Evolutionary conservation across 2,329 filamentous ascomycete species (phyloP).

Genomic region (Mycosphaerella sp.): DNA sequence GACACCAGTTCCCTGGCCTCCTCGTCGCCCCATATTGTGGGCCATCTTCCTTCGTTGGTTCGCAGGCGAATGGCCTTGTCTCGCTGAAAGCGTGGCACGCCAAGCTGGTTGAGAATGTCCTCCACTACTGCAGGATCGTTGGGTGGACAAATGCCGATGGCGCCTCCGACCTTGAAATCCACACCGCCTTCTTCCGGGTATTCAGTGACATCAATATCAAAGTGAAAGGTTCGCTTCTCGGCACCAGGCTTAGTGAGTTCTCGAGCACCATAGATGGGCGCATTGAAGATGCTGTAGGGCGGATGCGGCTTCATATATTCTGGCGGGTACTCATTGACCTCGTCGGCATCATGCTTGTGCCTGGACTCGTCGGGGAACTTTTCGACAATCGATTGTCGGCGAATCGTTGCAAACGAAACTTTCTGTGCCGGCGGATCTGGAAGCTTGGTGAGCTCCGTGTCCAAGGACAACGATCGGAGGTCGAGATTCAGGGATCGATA

Average conservation of each 20-base stretch:
- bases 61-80: slow-evolving; percentile 75
- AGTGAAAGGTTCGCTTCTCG: slow-evolving; percentile 96
- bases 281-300: slow-evolving; percentile 84
- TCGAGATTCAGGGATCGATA: slow-evolving; percentile 73
- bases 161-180: slow-evolving; percentile 94
- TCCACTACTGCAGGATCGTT: slow-evolving; percentile 74
- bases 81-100: slow-evolving; percentile 73
- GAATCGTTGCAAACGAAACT: slow-evolving; percentile 45
- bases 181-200: slow-evolving; percentile 78
- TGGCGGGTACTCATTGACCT: slow-evolving; percentile 61
- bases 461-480: slow-evolving; percentile 64
- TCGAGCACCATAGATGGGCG: slow-evolving; percentile 75
- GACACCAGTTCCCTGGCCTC: slow-evolving; percentile 77
- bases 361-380: slow-evolving; percentile 45
- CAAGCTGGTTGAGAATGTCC: slow-evolving; percentile 72
- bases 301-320: slow-evolving; percentile 90
- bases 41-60: slow-evolving; percentile 81
- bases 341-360: slow-evolving; percentile 36
- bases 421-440: slow-evolving; percentile 68
- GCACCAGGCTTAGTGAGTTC: slow-evolving; percentile 83
- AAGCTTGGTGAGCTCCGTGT: slow-evolving; percentile 64
- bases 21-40: slow-evolving; percentile 96
- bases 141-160: slow-evolving; percentile 86
- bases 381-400: slow-evolving; percentile 45
- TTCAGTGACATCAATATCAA: slow-evolving; percentile 92